phyloP scores from a whole-genome alignment of 345 rosid genomes.

The Garcia nutans region DNA sequence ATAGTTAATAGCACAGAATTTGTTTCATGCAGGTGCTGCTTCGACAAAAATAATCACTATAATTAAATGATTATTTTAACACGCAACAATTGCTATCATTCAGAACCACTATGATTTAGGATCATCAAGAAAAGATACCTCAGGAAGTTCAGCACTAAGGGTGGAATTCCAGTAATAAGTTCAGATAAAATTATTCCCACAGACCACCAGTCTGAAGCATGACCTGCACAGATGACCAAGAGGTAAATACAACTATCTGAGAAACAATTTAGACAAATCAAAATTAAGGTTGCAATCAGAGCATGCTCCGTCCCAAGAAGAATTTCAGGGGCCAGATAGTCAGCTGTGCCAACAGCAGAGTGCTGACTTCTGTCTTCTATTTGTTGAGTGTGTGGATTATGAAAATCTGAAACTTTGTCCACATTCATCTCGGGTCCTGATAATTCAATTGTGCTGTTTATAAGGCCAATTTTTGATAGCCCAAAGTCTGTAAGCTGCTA shows the following conservation, averaged over 20 bases:
- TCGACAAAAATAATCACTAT: not conserved
- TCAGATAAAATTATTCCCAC: conserved; percentile 84
- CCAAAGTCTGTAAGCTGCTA: conserved; percentile 90
- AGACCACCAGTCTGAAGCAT: conserved; percentile 89
- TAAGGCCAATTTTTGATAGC: conserved; percentile 78
- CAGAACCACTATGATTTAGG: not conserved
- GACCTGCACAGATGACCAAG: conserved; percentile 51
- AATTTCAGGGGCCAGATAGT: conserved; percentile 88
- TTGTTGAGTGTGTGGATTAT: conserved; percentile 38
- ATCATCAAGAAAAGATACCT: conserved; percentile 39
- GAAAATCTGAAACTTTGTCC: conserved; percentile 37
- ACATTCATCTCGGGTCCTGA: conserved; percentile 50
- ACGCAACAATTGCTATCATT: not conserved
- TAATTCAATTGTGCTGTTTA: conserved; percentile 72
- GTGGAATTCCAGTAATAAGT: conserved; percentile 77
- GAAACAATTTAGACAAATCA: conserved; percentile 9
- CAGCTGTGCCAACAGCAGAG: conserved; percentile 87
- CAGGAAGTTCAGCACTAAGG: conserved; percentile 66
- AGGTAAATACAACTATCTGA: conserved; percentile 26
- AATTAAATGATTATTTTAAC: not conserved
- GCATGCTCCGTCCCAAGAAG: conserved; percentile 89
- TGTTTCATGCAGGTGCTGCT: not conserved
- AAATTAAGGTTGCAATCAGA: conserved; percentile 32
- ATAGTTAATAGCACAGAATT: not conserved
- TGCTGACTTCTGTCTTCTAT: conserved; percentile 46